Conservation (phyloP, 164 flowering plant genomes). For the Vitis rupestris region DNA sequence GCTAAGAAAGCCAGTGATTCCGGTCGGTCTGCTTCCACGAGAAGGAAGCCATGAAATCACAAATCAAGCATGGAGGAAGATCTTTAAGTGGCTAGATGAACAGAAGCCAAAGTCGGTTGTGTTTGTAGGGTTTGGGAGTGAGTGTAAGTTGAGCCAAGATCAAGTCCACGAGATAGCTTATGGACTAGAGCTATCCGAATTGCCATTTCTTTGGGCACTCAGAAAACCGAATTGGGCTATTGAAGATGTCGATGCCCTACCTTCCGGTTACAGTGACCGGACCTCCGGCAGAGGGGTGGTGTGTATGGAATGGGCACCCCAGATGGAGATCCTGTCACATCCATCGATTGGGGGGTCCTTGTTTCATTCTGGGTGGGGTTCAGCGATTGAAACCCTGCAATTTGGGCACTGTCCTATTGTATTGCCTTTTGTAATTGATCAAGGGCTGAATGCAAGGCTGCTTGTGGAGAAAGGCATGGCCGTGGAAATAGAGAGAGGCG, state of each 20-base stretch:
- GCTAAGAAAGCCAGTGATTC: constrained; percentile 32
- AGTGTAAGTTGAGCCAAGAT: constrained; percentile 10
- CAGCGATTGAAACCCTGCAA: constrained; percentile 28
- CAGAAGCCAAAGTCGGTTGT: constrained; percentile 25
- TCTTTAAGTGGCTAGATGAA: constrained; percentile 42
- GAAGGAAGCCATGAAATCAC: background rate
- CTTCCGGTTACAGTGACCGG: constrained; percentile 23
- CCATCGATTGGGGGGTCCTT: constrained; percentile 38
- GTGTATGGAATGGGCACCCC: constrained; percentile 42
- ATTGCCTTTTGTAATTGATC: constrained; percentile 27
- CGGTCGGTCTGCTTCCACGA: constrained; percentile 41
- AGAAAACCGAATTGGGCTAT: constrained; percentile 19
- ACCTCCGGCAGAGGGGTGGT: constrained; percentile 30
- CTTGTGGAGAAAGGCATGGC: constrained; percentile 38
- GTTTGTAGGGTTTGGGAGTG: constrained; percentile 23
- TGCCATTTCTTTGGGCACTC: constrained; percentile 32
- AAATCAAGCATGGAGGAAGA: background rate
- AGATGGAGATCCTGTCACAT: constrained; percentile 35
- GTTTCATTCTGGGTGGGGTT: constrained; percentile 35
- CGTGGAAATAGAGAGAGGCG: constrained; percentile 34
- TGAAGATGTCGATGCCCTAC: constrained; percentile 18
- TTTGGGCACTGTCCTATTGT: constrained; percentile 34
- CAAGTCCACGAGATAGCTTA: constrained; percentile 22
- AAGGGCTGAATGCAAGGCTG: constrained; percentile 33
- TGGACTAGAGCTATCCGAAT: constrained; percentile 26